Base-by-base conservation (phyloP, 441 rosid genomes). In the Adansonia madagascariensis region DNA sequence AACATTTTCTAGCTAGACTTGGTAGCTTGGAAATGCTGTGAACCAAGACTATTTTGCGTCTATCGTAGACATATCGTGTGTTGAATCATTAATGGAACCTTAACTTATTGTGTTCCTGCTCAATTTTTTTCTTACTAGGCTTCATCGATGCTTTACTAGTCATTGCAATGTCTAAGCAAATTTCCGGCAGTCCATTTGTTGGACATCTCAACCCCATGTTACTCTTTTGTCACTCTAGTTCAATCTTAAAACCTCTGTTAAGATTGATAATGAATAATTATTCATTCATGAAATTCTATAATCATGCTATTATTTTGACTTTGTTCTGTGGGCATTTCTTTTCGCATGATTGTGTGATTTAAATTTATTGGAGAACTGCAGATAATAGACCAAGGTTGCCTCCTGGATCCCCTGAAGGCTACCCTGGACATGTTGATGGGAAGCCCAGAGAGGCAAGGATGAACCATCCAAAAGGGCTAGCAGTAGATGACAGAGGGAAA, bases 371-470 rank as follows among this genome's bases (percentile, higher is more conserved):
- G 68, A 69, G 77, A 53, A 80, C 64, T 81, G 84, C 89, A 95
- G 99, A 91, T 88, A 94, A 90, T 87, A 90, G 94, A 81, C 97
- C 97, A 6, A 91, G 88, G 91, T 85, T 94, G 31, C 80, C 94
- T 76, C 91, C 95, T 59, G 99, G 99, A 69, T 94, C 98, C 3
- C 83, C 94, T 67, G 97, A 94, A 71, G 99, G 99, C 82, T 81
- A 90, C 74, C 73, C 91, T 1, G 99, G 99, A 52, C 97, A 94
- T 81, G 89, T 94, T 3, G 99, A 95, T 66, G 99, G 99, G 64
- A 92, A 86, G 82, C 80, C 72, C 0, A 87, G 94, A 61, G 98
- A 91, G 50, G 97, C 98, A 1, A 91, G 84, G 85, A 83, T 95
- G 92, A 94, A 90, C 83, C 94, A 88, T 80, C 99, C 98, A 0